A percentile compares a stretch with the other conserved stretches of the same genome.
Evolutionary conservation across 1,284 basidiomycete species (phyloP).

Genomic region (Mycosarcoma mackinlayi): DNA sequence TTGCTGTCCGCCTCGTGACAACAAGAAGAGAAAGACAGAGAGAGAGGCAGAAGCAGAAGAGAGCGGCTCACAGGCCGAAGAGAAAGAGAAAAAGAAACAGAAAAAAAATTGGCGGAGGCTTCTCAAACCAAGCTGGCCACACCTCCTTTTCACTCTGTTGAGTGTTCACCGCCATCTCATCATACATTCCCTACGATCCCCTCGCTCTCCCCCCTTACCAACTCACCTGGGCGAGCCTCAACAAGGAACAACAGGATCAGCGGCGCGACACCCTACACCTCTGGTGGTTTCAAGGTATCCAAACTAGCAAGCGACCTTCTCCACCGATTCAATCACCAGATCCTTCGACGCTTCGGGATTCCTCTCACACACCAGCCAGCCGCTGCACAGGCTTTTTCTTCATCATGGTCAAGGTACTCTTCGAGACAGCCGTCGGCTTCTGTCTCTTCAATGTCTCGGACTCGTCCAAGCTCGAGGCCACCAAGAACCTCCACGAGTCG

Average conservation of each 20-base stretch:
- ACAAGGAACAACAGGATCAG: no score
- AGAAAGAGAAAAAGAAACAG: background rate
- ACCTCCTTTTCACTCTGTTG: background rate
- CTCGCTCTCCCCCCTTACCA: background rate
- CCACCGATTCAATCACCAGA: no score
- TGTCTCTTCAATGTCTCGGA: slow-evolving; percentile 97
- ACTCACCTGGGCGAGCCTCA: no score
- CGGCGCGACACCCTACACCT: no score
- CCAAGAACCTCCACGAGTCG: slow-evolving; percentile 87
- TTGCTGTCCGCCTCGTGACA: background rate
- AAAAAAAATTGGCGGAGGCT: background rate
- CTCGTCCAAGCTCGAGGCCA: slow-evolving; percentile 82
- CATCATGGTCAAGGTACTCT: slow-evolving; percentile 67
- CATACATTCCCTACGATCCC: no score
- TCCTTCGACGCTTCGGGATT: no score
- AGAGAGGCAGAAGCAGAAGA: background rate
- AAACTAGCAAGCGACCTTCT: no score
- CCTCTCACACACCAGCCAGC: slow-evolving; percentile 1
- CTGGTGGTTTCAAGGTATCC: no score
- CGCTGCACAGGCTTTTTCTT: slow-evolving; percentile 2
- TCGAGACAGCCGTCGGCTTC: slow-evolving; percentile 76
- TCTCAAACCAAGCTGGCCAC: no score
- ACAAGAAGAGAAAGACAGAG: background rate
- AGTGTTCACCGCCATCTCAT: background rate
- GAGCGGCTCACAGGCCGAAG: no score